A percentile compares a stretch with the other conserved stretches of the same genome.
Evolutionary conservation across 2,329 filamentous ascomycete species (phyloP).

Genomic region (Talaromyces piceae): DNA sequence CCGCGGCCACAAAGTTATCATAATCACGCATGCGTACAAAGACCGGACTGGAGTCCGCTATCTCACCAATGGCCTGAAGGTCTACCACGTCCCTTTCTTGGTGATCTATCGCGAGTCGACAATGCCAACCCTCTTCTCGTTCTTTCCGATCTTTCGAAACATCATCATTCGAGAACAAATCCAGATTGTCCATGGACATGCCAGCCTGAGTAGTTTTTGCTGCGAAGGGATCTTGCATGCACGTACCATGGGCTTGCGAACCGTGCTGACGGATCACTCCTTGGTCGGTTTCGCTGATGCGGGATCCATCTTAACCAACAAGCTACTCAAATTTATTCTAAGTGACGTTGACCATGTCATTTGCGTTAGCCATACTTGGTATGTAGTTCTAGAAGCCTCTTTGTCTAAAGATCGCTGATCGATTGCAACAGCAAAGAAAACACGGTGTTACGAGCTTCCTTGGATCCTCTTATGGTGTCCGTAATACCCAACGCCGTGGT

Average conservation of each 20-base stretch:
- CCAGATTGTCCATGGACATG: conserved; percentile 97
- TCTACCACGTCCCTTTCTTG: conserved; percentile 94
- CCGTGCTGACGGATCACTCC: conserved; percentile 96
- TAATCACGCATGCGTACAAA: conserved; percentile 92
- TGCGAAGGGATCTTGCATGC: conserved; percentile 93
- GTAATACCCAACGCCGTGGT: conserved; percentile 97
- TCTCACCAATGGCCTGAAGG: conserved; percentile 94
- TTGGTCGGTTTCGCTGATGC: conserved; percentile 97
- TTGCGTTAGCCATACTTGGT: conserved; percentile 97
- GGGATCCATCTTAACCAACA: conserved; percentile 91
- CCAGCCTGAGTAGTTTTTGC: conserved; percentile 82
- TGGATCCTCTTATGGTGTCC: conserved; percentile 94
- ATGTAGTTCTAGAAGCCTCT: conserved; percentile 13
- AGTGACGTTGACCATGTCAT: conserved; percentile 98
- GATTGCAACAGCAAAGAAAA: conserved; percentile 78
- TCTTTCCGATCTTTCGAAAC: conserved; percentile 95
- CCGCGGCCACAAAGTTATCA: conserved; percentile 93
- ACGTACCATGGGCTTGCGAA: conserved; percentile 89
- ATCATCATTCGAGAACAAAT: conserved; percentile 92
- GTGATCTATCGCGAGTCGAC: conserved; percentile 91
- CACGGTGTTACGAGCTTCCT: conserved; percentile 84
- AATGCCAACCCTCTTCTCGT: conserved; percentile 95
- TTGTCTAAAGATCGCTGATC: neutral
- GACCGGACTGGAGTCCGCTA: conserved; percentile 89
- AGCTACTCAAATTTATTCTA: conserved; percentile 88